Evolutionary conservation across 441 rosid species (phyloP).

Genomic region (Mallotus repandus): DNA sequence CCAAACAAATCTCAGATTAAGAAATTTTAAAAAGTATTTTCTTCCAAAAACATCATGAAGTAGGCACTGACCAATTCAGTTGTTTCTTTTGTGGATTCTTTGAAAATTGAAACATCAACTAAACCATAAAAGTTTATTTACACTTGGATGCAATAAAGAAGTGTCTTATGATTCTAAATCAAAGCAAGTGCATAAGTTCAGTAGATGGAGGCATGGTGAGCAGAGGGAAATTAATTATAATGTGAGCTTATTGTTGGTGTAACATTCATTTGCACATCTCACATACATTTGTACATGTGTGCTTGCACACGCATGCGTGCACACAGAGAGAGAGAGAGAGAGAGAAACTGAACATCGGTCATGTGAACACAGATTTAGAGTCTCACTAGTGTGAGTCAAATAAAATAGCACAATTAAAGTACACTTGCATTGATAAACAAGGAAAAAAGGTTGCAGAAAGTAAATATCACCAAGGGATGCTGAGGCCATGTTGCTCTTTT

Average conservation of each 20-base stretch:
- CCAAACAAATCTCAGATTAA: neutral
- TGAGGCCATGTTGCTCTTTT: neutral
- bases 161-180: neutral
- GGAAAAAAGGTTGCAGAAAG: neutral
- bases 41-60: neutral
- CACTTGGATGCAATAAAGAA: neutral
- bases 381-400: too few species aligned
- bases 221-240: neutral
- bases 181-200: neutral
- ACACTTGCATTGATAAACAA: neutral
- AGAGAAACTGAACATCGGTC: too few species aligned
- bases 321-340: too few species aligned
- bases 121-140: neutral
- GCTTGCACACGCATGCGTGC: too few species aligned
- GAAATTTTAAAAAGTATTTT: neutral
- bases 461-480: neutral
- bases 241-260: neutral
- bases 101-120: neutral
- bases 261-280: neutral
- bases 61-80: neutral
- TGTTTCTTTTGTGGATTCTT: neutral
- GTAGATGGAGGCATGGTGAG: neutral
- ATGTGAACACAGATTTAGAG: too few species aligned
- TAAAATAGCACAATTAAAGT: neutral
- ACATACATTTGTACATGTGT: neutral